phyloP scores from a whole-genome alignment of 768 basidiomycete species.

The Fibroporia radiculosa region DNA sequence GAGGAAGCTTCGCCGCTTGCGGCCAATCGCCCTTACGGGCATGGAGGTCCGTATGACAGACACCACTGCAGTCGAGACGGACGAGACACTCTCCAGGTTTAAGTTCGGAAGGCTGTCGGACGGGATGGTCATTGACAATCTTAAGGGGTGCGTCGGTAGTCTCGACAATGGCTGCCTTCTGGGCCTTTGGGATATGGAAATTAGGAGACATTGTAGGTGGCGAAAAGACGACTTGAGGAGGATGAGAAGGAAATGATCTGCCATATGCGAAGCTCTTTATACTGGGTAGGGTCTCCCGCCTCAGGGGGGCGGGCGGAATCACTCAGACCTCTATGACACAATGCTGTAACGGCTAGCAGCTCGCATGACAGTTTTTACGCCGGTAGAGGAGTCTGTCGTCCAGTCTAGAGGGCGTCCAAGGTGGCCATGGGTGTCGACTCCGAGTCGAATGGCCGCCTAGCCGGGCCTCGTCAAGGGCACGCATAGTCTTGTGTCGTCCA shows the following conservation, averaged over 20 bases:
- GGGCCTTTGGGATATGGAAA: conserved; percentile 32
- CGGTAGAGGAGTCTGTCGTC: no score
- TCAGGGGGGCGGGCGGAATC: no score
- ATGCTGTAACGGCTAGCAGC: neutral
- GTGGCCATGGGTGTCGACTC: no score
- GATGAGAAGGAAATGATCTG: no score
- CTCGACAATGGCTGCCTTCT: conserved; percentile 34
- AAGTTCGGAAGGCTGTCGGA: conserved; percentile 47
- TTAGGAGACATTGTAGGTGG: conserved; percentile 16
- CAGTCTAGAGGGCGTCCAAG: no score
- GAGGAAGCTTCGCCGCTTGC: conserved; percentile 48
- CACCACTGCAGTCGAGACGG: conserved; percentile 69
- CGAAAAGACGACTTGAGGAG: neutral
- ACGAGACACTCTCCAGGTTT: conserved; percentile 67
- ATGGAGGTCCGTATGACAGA: conserved; percentile 85
- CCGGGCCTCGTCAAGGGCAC: no score
- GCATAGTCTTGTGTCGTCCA: no score
- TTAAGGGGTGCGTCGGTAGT: conserved; percentile 23
- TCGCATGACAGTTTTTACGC: no score
- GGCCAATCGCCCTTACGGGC: conserved; percentile 79
- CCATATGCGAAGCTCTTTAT: no score
- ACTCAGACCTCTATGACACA: neutral
- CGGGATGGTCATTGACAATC: conserved; percentile 40
- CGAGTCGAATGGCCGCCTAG: no score
- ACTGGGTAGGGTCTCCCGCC: no score